Evolutionary conservation across 1,139 yeast genomes (phyloP), one percentile per base, ranked within the genome.

Genomic region (Taphrina communis): DNA sequence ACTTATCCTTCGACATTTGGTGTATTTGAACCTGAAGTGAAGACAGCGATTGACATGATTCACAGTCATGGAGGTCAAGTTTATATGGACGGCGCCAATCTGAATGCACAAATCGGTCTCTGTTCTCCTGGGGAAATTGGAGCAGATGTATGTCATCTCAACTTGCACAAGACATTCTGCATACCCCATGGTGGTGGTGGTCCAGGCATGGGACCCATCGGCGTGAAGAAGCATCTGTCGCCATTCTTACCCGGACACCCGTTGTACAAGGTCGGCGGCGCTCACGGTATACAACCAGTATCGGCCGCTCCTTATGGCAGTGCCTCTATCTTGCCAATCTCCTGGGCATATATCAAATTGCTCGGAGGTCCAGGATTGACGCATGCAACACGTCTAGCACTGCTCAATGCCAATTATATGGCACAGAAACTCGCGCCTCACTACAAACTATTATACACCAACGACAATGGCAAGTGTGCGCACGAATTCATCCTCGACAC

Each of bases 131-230:
- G 98, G 71, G 97, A 92, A 77, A 83, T 94, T 75, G 98, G 97
- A 68, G 98, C 98, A n/a, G 99, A 94, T 80, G 98, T 94, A 59
- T 94, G 99, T 80, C 99, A 94, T 77, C 84, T 94, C 81, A 94
- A 94, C 78, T 83, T 94, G 77, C 99, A 94, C 83, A 94, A 94
- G 82, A 94, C 99, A 11, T 94, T 94, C 82, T 94, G 98, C 63
- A 92, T 94, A 77, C 96, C 97, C 72, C 99, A 94, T 78, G 99
- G 99, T 76, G 99, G 99, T 76, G 99, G 99, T 78, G 99, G 99
- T 63, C 99, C 99, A 57, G 99, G 98, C 75, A 96, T 93, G 77
- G 99, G 97, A 11, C 98, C 99, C 70, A 95, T 94, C 72, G 92
- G 98, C 83, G 65, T 56, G 72, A 89, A 88, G 75, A 81, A 83